phyloP scores from a whole-genome alignment of 2,329 filamentous ascomycete genomes.

The Helotiales sp. region DNA sequence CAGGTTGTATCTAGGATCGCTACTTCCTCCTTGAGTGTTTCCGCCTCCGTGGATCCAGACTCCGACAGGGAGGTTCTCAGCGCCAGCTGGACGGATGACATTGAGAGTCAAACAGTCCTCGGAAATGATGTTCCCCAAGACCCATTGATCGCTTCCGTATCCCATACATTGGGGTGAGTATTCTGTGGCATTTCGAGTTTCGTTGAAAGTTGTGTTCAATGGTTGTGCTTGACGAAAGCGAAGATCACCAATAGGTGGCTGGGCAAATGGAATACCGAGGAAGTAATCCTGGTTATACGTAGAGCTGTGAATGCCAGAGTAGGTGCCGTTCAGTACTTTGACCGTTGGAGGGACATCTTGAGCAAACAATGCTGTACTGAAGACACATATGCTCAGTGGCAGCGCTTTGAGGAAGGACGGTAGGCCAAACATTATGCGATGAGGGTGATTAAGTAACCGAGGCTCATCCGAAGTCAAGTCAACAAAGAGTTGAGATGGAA shows the following conservation, averaged over 20 bases:
- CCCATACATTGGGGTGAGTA: slow-evolving; percentile 26
- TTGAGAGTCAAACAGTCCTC: slow-evolving; percentile 62
- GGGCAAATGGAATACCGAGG: slow-evolving; percentile 31
- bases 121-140: slow-evolving; percentile 17
- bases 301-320: slow-evolving; percentile 28
- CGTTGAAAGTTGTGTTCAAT: slow-evolving; percentile 27
- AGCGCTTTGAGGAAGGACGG: background rate
- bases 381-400: background rate
- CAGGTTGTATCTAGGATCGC: slow-evolving; percentile 60
- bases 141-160: slow-evolving; percentile 26
- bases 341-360: slow-evolving; percentile 25
- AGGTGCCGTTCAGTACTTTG: slow-evolving; percentile 32
- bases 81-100: slow-evolving; percentile 54
- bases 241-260: slow-evolving; percentile 28
- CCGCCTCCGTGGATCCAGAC: slow-evolving; percentile 58
- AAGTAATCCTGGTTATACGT: slow-evolving; percentile 33
- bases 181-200: slow-evolving; percentile 25
- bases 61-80: slow-evolving; percentile 51
- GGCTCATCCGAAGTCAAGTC: background rate
- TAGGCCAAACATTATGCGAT: background rate
- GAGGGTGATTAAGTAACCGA: background rate
- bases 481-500: slow-evolving; percentile 6
- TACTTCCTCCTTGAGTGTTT: slow-evolving; percentile 45
- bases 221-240: slow-evolving; percentile 25
- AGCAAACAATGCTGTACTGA: background rate